Base-by-base conservation (phyloP, 805 yeast species). In the Candida silvicultrix region DNA sequence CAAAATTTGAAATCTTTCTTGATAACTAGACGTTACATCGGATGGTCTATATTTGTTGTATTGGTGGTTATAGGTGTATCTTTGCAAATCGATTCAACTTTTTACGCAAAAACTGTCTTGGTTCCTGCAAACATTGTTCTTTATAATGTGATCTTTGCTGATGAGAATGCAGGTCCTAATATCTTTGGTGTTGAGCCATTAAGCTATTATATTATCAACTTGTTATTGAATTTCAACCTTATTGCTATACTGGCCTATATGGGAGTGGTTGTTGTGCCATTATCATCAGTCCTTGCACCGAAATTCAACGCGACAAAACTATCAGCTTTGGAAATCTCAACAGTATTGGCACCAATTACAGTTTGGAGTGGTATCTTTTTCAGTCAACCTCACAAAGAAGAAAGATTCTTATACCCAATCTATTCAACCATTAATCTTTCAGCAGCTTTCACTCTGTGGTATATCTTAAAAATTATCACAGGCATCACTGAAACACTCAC, bases 321-420 rank as follows among this genome's bases (percentile, higher is more conserved):
- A 28, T 48, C 15, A 36, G 35, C 15, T 1, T n/a, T 10, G 14
- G 42, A 52, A 35, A 28, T 59, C 42, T 60, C 62, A 56, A 65
- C 67, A 3, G 47, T 63, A n/a, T 54, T 71, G 16, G 46, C 68
- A 0, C 90, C 94, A 1, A 55, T 85, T 22, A 42, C 74, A 2
- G 35, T 85, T 0, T 92, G 97, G 97, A 57, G 74, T 15, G 65
- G 62, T 0, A 73, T 89, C 4, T 88, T 92, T 59, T 70, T 73
- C 49, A 49, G 67, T 5, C 97, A 89, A 57, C 94, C 96, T 4
- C 97, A 90, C 62, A 90, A 90, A 62, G 97, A 90, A 60, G 98
- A 92, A 63, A 72, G 97, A 49, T 92, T 92, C 60, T 62, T 92
- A 52, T 92, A 89, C 56, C 96, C 96, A 15, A 73, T 87, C 0